phyloP scores from a whole-genome alignment of 1,139 yeast species.

The Pichia sp. region DNA sequence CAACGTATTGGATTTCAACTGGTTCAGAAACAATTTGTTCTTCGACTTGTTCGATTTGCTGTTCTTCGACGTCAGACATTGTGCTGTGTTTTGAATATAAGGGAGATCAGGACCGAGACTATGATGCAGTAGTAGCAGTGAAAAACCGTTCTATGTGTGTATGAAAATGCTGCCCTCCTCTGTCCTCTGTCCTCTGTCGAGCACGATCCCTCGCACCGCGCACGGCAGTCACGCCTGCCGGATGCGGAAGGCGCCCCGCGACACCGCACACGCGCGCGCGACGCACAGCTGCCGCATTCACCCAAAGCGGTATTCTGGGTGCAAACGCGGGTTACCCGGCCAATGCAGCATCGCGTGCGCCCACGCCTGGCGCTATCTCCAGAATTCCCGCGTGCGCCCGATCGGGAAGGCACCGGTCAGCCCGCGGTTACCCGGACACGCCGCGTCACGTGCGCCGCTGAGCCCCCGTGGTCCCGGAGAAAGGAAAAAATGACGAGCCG shows the following conservation, averaged over 20 bases:
- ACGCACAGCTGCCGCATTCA: constrained; percentile 14
- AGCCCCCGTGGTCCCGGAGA: too few species aligned
- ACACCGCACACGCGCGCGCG: constrained; percentile 7
- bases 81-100: too few species aligned
- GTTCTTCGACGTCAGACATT: constrained; percentile 31
- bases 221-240: constrained; percentile 25
- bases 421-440: constrained; percentile 16
- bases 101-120: too few species aligned
- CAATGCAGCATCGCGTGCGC: constrained; percentile 12
- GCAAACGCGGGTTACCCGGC: constrained; percentile 23
- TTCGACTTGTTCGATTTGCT: constrained; percentile 16
- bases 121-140: too few species aligned
- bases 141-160: too few species aligned
- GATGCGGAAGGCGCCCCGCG: constrained; percentile 6
- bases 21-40: constrained; percentile 21
- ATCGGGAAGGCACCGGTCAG: constrained; percentile 13
- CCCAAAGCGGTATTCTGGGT: constrained; percentile 23
- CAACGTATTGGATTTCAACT: constrained; percentile 55
- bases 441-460: neutral
- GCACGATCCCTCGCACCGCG: neutral
- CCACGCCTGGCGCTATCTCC: constrained; percentile 14
- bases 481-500: too few species aligned
- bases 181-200: too few species aligned
- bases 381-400: constrained; percentile 15
- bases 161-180: too few species aligned